Conservation (phyloP, 2,329 filamentous ascomycete species). For the Emergomyces orientalis region DNA sequence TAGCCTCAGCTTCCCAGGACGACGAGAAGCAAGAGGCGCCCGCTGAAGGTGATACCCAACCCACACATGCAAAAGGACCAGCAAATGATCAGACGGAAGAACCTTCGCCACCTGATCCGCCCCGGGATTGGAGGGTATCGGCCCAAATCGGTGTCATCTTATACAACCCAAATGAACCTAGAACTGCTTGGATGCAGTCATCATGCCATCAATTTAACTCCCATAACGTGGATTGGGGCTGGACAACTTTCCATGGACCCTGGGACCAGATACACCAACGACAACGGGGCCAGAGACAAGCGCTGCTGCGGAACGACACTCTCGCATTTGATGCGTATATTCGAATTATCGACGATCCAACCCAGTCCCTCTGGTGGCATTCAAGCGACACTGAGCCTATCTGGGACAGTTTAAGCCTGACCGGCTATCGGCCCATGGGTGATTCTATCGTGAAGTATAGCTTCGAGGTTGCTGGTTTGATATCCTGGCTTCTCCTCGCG, state of each 20-base stretch:
- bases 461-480: conserved; percentile 46
- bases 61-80: not conserved
- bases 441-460: conserved; percentile 39
- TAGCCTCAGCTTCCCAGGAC: conserved; percentile 10
- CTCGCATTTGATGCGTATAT: conserved; percentile 55
- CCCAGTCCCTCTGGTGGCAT: conserved; percentile 53
- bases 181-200: conserved; percentile 47
- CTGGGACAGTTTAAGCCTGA: conserved; percentile 50
- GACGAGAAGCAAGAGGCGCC: conserved; percentile 10
- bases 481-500: conserved; percentile 50
- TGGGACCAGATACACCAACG: conserved; percentile 50
- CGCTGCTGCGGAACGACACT: conserved; percentile 52
- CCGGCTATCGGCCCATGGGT: conserved; percentile 46
- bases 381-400: conserved; percentile 43
- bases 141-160: conserved; percentile 53
- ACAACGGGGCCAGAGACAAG: conserved; percentile 48
- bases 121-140: conserved; percentile 39
- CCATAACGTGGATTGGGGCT: conserved; percentile 53
- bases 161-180: conserved; percentile 55
- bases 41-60: conserved; percentile 10
- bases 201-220: conserved; percentile 52
- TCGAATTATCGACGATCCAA: conserved; percentile 51
- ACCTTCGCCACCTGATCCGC: conserved; percentile 6
- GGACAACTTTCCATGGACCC: conserved; percentile 52
- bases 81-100: conserved; percentile 12